These are phyloP conservation scores for Powellomyces hirtus DNA, from an alignment of 192 early-diverging fungal genomes.

Conservation along the genomic window DNA sequence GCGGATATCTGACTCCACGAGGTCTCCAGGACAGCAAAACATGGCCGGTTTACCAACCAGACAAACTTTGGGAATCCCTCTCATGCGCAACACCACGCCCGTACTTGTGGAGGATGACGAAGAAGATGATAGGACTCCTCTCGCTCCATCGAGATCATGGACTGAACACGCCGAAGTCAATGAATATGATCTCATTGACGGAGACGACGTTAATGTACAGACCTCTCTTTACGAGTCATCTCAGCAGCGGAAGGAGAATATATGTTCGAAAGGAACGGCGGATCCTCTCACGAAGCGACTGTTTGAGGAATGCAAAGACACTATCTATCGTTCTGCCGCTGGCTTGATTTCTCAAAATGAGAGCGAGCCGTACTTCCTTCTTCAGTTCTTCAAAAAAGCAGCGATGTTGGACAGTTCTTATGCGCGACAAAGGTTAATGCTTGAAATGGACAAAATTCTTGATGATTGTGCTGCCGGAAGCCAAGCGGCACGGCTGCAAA, in stretches of 20 bases:
- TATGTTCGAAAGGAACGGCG: neutral
- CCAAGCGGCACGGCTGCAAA: too few relatives aligned
- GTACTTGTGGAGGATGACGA: neutral
- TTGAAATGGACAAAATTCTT: slow-evolving; percentile 25
- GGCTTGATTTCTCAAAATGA: slow-evolving; percentile 32
- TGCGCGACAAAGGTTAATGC: slow-evolving; percentile 35
- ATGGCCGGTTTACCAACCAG: too few relatives aligned
- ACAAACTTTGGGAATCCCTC: too few relatives aligned
- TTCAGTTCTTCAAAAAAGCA: slow-evolving; percentile 35
- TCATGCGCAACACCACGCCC: neutral
- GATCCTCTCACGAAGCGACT: slow-evolving; percentile 16
- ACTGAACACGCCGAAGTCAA: neutral
- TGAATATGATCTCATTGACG: slow-evolving; percentile 3
- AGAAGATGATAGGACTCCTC: too few relatives aligned
- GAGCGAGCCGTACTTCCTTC: slow-evolving; percentile 39
- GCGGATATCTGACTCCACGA: too few relatives aligned
- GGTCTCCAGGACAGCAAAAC: too few relatives aligned
- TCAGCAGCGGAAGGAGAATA: neutral
- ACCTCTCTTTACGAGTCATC: neutral
- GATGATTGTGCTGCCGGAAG: slow-evolving; percentile 10
- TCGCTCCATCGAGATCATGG: slow-evolving; percentile 3
- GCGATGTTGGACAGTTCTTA: slow-evolving; percentile 28
- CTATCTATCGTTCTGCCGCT: slow-evolving; percentile 42
- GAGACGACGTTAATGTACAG: neutral
- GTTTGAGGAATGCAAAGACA: slow-evolving; percentile 33